Base-by-base conservation (phyloP, 2,329 filamentous ascomycete species). In the Ascosphaera aggregata region DNA sequence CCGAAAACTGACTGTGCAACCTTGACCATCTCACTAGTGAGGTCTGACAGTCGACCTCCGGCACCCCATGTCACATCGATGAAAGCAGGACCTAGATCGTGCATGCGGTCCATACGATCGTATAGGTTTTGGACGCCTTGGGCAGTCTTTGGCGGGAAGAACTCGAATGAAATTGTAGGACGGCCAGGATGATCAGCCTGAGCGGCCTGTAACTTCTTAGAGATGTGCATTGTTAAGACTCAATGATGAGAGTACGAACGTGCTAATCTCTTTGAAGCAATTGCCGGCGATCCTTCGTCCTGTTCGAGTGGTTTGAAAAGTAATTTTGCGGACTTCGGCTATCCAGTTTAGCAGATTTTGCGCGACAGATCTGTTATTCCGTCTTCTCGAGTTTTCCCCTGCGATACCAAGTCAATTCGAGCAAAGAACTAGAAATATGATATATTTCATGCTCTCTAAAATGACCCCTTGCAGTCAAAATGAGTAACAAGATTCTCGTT, bases 101-200 rank as follows among this genome's bases (percentile, higher is more conserved):
- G 84, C 89, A 98, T 98, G 61, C 85, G 84, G 61, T 98, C 89
- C 80, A 98, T 95, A 49, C 89, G 81, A 51, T 98, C 89, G 67
- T 98, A 98, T 42, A 98, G 75, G 58, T 98, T 98, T 63, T 98
- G 89, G 9, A 98, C 86, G 67, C 89, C 89, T 62, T 64, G 59
- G 17, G 59, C 58, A 3, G 89, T 98, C 65, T 98, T 98, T 31
- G 89, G 89, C 39, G 89, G 89, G 62, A 98, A 98, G 67, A 93
- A 98, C 60, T 98, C 89, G 65, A 98, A 98, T 43, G 89, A 98
- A 67, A 94, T 94, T 54, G 84, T 89, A 42, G 85, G 78, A 51
- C 78, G 71, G 55, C 75, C 73, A 52, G 76, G 73, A 62, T 71
- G 69, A 60, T 84, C 73, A 59, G 85, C 76, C 50, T 86, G 78